A percentile compares a stretch with the other conserved stretches of the same genome.
These are phyloP conservation scores for Colletotrichum spaethianum DNA, from an alignment of 2,329 filamentous ascomycete species.

Conservation along the genomic window DNA sequence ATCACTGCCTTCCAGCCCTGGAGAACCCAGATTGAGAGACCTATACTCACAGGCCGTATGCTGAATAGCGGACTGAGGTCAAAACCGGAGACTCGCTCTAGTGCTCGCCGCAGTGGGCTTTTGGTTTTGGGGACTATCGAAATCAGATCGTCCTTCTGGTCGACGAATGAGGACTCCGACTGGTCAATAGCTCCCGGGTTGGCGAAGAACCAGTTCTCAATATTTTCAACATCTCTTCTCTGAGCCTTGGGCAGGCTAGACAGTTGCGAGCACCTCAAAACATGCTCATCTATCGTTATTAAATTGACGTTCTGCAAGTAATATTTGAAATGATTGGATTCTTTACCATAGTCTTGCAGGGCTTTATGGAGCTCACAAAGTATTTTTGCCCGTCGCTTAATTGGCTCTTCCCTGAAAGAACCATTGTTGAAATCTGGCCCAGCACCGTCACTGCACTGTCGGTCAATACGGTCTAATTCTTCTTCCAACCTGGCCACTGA, in stretches of 20 bases:
- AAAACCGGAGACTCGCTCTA: background rate
- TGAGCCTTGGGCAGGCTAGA: background rate
- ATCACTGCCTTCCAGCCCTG: background rate
- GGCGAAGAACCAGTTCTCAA: background rate
- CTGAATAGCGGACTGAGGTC: background rate
- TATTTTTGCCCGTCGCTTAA: background rate
- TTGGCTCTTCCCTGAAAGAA: background rate
- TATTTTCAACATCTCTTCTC: background rate
- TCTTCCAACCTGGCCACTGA: background rate
- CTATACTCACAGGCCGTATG: background rate
- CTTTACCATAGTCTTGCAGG: background rate
- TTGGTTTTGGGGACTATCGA: background rate
- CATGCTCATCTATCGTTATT: background rate
- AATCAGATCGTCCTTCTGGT: background rate
- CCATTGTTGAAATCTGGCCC: background rate
- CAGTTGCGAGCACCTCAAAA: background rate
- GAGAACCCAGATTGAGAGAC: background rate
- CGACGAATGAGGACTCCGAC: background rate
- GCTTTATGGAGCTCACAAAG: background rate
- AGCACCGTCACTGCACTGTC: background rate
- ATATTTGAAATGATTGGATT: background rate
- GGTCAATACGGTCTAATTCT: background rate
- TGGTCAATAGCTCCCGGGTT: background rate
- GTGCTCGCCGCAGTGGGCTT: background rate
- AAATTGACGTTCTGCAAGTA: background rate